These are phyloP conservation scores for Anthoceros angustus DNA, from an alignment of 225 moss, liverwort and hornwort species.

Conservation along the genomic window DNA sequence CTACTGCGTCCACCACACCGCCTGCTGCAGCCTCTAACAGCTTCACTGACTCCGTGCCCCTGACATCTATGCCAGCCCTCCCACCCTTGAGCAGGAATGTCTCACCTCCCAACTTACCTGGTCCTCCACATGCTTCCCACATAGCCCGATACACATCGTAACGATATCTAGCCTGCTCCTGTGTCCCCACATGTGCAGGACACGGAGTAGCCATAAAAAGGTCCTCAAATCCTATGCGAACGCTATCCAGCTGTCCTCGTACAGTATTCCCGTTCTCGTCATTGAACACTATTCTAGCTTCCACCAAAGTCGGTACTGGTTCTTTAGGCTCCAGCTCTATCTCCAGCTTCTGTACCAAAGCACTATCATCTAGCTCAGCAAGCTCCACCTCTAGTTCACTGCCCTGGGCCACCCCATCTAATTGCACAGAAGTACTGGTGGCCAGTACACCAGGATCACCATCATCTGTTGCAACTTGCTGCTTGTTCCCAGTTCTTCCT, in stretches of 20 bases:
- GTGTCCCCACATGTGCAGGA: slow-evolving; percentile 30
- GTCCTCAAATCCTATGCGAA: slow-evolving; percentile 84
- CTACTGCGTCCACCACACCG: slow-evolving; percentile 70
- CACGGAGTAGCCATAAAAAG: slow-evolving; percentile 58
- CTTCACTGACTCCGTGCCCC: slow-evolving; percentile 87
- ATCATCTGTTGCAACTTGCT: too few species aligned
- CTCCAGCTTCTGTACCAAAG: slow-evolving; percentile 34
- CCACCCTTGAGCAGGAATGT: slow-evolving; percentile 51
- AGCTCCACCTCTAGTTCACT: slow-evolving; percentile 18
- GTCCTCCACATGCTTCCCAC: slow-evolving; percentile 81
- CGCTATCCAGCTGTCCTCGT: slow-evolving; percentile 68
- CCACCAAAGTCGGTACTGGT: slow-evolving; percentile 91
- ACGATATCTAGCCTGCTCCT: slow-evolving; percentile 35
- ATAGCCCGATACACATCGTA: slow-evolving; percentile 60
- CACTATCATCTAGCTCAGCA: slow-evolving; percentile 15
- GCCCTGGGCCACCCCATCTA: slow-evolving; percentile 21
- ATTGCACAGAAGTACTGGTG: neutral
- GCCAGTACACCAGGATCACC: slow-evolving; percentile 8
- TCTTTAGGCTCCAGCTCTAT: slow-evolving; percentile 80
- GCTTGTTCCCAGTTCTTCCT: too few species aligned
- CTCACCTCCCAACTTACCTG: slow-evolving; percentile 65
- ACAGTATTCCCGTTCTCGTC: slow-evolving; percentile 67
- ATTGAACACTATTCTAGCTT: slow-evolving; percentile 64
- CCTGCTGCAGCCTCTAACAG: slow-evolving; percentile 90
- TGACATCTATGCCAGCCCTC: slow-evolving; percentile 42